A percentile compares a stretch with the other conserved stretches of the same genome.
phyloP scores from a whole-genome alignment of 2,329 filamentous ascomycete genomes.

The Diaporthe vaccinii region DNA sequence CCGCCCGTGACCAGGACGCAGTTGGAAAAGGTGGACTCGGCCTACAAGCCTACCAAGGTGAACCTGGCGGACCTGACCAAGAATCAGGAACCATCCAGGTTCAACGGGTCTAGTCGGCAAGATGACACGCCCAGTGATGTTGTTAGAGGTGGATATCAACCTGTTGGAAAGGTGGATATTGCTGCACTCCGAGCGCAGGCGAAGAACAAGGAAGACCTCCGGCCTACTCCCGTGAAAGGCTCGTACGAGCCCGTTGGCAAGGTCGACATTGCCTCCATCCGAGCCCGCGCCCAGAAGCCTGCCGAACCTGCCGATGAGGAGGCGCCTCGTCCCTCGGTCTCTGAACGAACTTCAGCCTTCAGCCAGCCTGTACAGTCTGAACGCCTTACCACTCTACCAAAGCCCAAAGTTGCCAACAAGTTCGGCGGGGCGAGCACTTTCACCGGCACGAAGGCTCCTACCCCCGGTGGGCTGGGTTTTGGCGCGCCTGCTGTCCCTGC shows the following conservation, averaged over 20 bases:
- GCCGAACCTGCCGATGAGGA: slow-evolving; percentile 57
- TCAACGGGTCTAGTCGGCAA: slow-evolving; percentile 60
- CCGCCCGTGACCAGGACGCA: slow-evolving; percentile 89
- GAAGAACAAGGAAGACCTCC: slow-evolving; percentile 79
- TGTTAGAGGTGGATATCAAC: slow-evolving; percentile 89
- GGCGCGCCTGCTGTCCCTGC: slow-evolving; percentile 71
- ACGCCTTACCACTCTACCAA: slow-evolving; percentile 87
- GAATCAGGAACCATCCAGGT: slow-evolving; percentile 75
- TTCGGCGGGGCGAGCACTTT: slow-evolving; percentile 82
- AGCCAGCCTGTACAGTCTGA: slow-evolving; percentile 73
- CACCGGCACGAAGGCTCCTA: slow-evolving; percentile 88
- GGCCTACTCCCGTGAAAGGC: slow-evolving; percentile 89
- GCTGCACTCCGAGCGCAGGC: slow-evolving; percentile 85
- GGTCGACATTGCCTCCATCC: slow-evolving; percentile 96
- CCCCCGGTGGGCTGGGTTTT: slow-evolving; percentile 76
- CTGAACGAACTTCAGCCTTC: slow-evolving; percentile 85
- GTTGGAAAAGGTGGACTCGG: slow-evolving; percentile 90
- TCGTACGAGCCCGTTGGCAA: slow-evolving; percentile 96
- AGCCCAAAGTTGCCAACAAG: slow-evolving; percentile 94
- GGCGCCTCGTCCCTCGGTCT: slow-evolving; percentile 69
- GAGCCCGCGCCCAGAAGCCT: slow-evolving; percentile 81
- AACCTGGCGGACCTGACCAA: slow-evolving; percentile 89
- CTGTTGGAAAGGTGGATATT: slow-evolving; percentile 97
- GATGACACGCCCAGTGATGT: slow-evolving; percentile 71
- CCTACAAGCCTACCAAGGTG: slow-evolving; percentile 96